These are phyloP conservation scores for Barbatosphaeria neglecta DNA, from an alignment of 495 filamentous ascomycete species.

Conservation along the genomic window DNA sequence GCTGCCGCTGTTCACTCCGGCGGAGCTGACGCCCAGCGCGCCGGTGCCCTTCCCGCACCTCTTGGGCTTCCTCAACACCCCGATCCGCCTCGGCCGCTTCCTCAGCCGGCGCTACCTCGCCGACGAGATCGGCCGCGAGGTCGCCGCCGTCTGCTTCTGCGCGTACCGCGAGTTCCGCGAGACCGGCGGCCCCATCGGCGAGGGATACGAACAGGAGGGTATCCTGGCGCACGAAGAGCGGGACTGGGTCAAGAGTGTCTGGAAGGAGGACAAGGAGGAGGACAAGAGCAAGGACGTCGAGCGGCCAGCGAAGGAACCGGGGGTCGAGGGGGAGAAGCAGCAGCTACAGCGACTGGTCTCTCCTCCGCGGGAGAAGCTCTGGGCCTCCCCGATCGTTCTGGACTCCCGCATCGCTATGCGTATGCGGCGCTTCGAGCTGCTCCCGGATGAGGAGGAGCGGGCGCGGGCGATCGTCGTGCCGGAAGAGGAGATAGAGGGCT, in stretches of 20 bases:
- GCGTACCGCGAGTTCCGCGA: conserved; percentile 38
- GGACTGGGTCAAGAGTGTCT: conserved; percentile 77
- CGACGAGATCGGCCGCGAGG: conserved; percentile 78
- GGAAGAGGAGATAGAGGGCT: conserved; percentile 57
- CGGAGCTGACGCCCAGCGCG: conserved; percentile 50
- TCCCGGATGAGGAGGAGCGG: conserved; percentile 54
- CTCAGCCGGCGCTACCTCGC: conserved; percentile 76
- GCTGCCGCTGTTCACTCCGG: conserved; percentile 50
- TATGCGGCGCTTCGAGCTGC: conserved; percentile 68
- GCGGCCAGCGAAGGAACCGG: conserved; percentile 37
- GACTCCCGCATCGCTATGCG: conserved; percentile 66
- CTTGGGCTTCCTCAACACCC: conserved; percentile 87
- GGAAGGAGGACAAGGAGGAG: conserved; percentile 58
- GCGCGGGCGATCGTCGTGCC: conserved; percentile 49
- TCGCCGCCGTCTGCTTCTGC: conserved; percentile 71
- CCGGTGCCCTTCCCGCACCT: conserved; percentile 76
- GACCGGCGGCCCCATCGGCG: conserved; percentile 4
- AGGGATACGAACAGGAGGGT: conserved; percentile 53
- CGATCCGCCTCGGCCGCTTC: conserved; percentile 76
- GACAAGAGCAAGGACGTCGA: conserved; percentile 54
- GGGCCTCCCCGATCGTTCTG: conserved; percentile 64
- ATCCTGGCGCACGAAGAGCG: conserved; percentile 65
- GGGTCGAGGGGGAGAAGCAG: too few species aligned
- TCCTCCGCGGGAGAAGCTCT: conserved; percentile 49
- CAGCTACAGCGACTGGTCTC: too few species aligned